These are phyloP conservation scores for Botrytis galanthina DNA, from an alignment of 2,329 filamentous ascomycete species.

Conservation along the genomic window DNA sequence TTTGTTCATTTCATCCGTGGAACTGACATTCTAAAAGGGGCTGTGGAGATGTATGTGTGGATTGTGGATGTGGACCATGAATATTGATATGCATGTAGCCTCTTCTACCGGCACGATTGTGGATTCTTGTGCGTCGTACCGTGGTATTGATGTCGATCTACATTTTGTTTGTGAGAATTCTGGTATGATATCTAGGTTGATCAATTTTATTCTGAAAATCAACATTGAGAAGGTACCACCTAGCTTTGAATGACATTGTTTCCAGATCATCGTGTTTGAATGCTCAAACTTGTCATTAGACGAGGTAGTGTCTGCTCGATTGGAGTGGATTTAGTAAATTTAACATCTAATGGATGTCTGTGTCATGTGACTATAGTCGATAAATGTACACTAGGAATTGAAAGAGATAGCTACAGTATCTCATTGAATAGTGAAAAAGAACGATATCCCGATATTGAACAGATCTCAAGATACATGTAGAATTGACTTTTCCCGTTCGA, in stretches of 20 bases:
- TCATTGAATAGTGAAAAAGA: neutral
- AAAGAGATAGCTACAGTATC: neutral
- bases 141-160: neutral
- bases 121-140: neutral
- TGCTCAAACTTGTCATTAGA: neutral
- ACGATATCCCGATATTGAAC: neutral
- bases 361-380: neutral
- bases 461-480: neutral
- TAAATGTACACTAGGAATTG: neutral
- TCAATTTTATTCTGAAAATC: neutral
- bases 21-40: neutral
- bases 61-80: neutral
- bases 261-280: neutral
- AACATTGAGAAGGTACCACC: neutral
- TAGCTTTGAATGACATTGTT: neutral
- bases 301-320: neutral
- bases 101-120: neutral
- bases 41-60: neutral
- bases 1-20: neutral
- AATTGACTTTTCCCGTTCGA: neutral
- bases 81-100: neutral
- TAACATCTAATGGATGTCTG: neutral
- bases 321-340: neutral
- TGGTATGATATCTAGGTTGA: neutral
- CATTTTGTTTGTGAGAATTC: neutral